Base-by-base conservation (phyloP, 1,284 basidiomycete species). In the Cerrena zonata region DNA sequence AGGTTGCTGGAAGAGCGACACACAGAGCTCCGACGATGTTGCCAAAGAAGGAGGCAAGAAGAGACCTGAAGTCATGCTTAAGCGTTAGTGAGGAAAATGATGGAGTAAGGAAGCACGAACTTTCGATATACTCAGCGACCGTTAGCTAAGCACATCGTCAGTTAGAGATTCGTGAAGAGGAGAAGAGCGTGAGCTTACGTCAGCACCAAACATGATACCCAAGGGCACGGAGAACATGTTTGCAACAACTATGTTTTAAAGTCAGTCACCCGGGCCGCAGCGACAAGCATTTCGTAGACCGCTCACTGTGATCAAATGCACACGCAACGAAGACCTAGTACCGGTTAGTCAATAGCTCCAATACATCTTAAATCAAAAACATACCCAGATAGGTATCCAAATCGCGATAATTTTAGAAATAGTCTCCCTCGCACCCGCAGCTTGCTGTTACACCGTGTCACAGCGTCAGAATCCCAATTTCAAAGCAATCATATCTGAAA, bases 341-440 rank as follows among this genome's bases (percentile, higher is more conserved):
- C 24, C 37, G 22, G 26, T 34, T 24, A 13, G 5, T 15, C 10
- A 39, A 25, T 24, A 3, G 22, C 10, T 11, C 11, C 21, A n/a
- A 25, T 11, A 37, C 26, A 38, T 5, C n/a, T 21, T 13, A 22
- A 39, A 18, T n/a, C 44, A 37, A 49, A 22, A 44, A 59, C 74
- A 49, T 58, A 82, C 80, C 78, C 84, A 88, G 54, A 89, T 87
- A 5, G 88, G 87, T 52, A 89, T 79, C 83, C 85, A 89, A 40
- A 80, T 75, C 0, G 82, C 79, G 50, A 85, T 68, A 39, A 89
- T 76, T 77, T 90, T 90, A 11, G 84, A 87, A 7, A 84, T 64
- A 0, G 86, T 86, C 7, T 90, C 87, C 47, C 67, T 79, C 5
- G 87, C 82, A 15, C 79, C 80, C n/a, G 81, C 72, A 0, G 83